Evolutionary conservation across 2,329 filamentous ascomycete species (phyloP).

Genomic region (Fusarium sterilihyphosum): DNA sequence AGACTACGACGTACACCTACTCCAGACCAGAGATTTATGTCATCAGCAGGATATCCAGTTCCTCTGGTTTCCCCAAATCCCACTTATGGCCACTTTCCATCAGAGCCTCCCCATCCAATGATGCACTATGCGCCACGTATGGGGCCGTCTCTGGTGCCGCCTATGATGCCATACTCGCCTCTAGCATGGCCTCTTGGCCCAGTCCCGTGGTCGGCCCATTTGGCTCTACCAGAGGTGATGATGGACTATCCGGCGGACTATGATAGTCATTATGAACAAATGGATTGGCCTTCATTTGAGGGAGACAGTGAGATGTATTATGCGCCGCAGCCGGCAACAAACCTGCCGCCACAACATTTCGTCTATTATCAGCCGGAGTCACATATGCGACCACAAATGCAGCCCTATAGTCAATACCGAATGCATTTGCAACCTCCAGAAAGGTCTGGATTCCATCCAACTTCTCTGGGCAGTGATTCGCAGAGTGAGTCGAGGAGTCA

Average conservation of each 20-base stretch:
- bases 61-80: neutral
- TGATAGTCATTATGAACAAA: neutral
- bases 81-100: neutral
- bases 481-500: neutral
- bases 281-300: neutral
- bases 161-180: constrained; percentile 11
- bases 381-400: neutral
- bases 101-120: neutral
- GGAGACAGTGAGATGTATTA: neutral
- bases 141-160: neutral
- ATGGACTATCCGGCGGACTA: neutral
- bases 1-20: neutral
- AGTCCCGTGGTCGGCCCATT: neutral
- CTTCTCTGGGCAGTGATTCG: neutral
- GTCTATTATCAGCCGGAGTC: neutral
- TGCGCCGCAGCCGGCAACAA: neutral
- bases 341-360: neutral
- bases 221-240: neutral
- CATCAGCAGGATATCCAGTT: neutral
- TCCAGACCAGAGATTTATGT: neutral
- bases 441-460: neutral
- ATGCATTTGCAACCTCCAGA: neutral
- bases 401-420: neutral
- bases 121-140: constrained; percentile 4
- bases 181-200: constrained; percentile 15